A percentile compares a stretch with the other conserved stretches of the same genome.
Evolutionary conservation across 495 filamentous ascomycete genomes (phyloP).

Genomic region (Neurospora terricola): DNA sequence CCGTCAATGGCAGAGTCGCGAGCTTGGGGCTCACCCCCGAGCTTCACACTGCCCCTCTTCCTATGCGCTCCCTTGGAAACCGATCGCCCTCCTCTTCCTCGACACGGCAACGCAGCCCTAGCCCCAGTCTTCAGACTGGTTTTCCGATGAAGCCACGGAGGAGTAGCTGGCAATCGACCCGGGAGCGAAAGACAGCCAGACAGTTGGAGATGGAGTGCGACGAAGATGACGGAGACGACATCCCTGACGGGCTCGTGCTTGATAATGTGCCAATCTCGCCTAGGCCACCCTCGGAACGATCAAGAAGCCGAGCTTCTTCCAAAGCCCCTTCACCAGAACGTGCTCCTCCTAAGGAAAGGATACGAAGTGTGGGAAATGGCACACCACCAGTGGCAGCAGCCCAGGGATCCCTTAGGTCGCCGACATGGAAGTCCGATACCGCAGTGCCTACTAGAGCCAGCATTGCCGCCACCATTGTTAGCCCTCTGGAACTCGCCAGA

Average conservation of each 20-base stretch:
- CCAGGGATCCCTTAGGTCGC: slow-evolving; percentile 39
- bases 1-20: slow-evolving; percentile 21
- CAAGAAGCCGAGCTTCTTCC: slow-evolving; percentile 39
- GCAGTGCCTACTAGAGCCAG: slow-evolving; percentile 16
- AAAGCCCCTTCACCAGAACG: slow-evolving; percentile 50
- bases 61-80: slow-evolving; percentile 25
- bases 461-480: slow-evolving; percentile 10
- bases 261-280: slow-evolving; percentile 96
- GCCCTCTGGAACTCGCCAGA: slow-evolving; percentile 38
- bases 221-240: slow-evolving; percentile 73
- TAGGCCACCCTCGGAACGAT: slow-evolving; percentile 57
- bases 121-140: slow-evolving; percentile 31
- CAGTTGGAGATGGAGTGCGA: slow-evolving; percentile 85
- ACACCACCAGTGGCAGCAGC: slow-evolving; percentile 40
- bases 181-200: slow-evolving; percentile 60
- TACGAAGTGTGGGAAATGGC: slow-evolving; percentile 44
- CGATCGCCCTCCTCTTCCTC: slow-evolving; percentile 23
- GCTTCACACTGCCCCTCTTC: slow-evolving; percentile 20
- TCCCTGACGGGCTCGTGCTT: slow-evolving; percentile 83
- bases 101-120: slow-evolving; percentile 27
- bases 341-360: slow-evolving; percentile 33
- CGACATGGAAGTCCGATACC: slow-evolving; percentile 33
- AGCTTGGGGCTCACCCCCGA: slow-evolving; percentile 24
- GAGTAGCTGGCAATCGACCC: slow-evolving; percentile 61
- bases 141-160: slow-evolving; percentile 39